Base-by-base conservation (phyloP, 1,284 basidiomycete genomes). In the Macrocystidia cucumis region DNA sequence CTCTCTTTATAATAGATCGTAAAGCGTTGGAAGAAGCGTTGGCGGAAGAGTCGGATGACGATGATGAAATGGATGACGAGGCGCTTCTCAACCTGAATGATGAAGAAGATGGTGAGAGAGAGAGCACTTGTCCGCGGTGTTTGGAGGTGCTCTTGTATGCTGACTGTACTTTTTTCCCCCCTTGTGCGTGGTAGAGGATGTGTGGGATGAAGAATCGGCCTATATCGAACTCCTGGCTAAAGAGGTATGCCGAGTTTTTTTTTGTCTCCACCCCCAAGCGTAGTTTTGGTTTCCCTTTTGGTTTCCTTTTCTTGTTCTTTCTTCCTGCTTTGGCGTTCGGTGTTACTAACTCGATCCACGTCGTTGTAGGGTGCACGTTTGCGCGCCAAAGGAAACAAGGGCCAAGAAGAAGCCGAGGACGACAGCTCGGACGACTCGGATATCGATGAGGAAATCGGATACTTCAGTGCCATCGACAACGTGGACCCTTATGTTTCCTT, bases 161-260 rank as follows among this genome's bases (percentile, higher is more conserved):
- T 21, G 25, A 12, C 34, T 48, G 28, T 38, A 34, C 41, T 30
- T 41, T 13, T 29, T 40, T 42, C 17, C 38, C 19, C n/a, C n/a
- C n/a, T n/a, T n/a, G n/a, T n/a, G n/a, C n/a, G n/a, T n/a, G n/a
- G n/a, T 45, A 78, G 79, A 80, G 46, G 85, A 88, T 51, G 83
- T 89, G 11, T 88, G 82, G 79, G 86, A 89, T 48, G 80, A 85
- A 41, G 86, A 89, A 45, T 85, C 84, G 2, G 81, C 78, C 2
- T 88, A 88, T 51, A 65, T 88, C 32, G 86, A 89, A 55, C 67
- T 86, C 69, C 68, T 89, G 26, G 85, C 85, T 6, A 76, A 75
- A 47, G 85, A 89, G 73, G 84, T 82, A 44, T 36, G 63, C 49
- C 23, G 23, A 34, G 17, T 39, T 19, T 28, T 21, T 8, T 21